Evolutionary conservation across 139 green algal species (phyloP), one percentile per base, ranked within the genome.

Genomic region (Dunaliella primolecta): DNA sequence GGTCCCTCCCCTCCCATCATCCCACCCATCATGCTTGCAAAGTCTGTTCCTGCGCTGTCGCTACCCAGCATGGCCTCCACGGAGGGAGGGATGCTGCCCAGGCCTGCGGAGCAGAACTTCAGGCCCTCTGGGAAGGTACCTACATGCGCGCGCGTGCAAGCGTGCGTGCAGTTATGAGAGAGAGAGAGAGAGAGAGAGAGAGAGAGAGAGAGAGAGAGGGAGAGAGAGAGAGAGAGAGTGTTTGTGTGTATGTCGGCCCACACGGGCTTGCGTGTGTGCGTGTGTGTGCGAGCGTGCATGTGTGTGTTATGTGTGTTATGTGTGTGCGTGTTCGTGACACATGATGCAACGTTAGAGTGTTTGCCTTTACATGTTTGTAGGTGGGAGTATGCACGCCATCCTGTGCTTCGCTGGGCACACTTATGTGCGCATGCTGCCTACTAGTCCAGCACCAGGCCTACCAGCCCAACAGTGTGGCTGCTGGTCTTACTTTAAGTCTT

Each of bases 61-160:
- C 36, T 11, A 46, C 27, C 34, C 30, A 88, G 55, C 56, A 88
- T 78, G 25, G 75, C 87, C 37, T 84, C 81, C 23, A 87, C 84
- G 32, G 89, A 85, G 0, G 87, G 87, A 1, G 86, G 86, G 70
- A 93, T 87, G 0, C 83, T 84, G 46, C 85, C 77, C 0, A 93
- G 35, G 21, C 89, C 87, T 29, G 86, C 86, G 35, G 35, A 83
- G 80, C 83, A 84, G 85, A 92, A 94, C 33, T 86, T 83, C 75
- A 94, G 33, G 1, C 91, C 91, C 0, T 84, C 56, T 0, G 91
- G 91, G 38, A 94, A 94, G 2, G 88, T 91, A 46, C 86, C 88
- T 88, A 85, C 33, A 7, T 36, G 30, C 75, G 20, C 36, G 34
- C n/a, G 77, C 34, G 38, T 36, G 27, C 30, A 21, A 23, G 77